A percentile compares a stretch with the other conserved stretches of the same genome.
Conservation (phyloP, 257 asterid genomes). For the Ballota nigra region DNA sequence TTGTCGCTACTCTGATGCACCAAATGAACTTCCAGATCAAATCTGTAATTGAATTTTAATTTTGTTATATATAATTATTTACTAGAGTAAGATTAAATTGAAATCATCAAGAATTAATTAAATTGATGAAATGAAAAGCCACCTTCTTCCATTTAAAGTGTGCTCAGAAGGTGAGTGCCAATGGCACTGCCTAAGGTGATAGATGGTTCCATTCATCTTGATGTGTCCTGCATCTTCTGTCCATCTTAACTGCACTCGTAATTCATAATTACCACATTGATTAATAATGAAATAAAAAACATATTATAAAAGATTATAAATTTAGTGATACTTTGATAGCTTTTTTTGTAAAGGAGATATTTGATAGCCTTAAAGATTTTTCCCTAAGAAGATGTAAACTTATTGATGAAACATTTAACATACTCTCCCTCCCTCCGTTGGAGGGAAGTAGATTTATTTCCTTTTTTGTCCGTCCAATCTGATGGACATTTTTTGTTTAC, state of each 20-base stretch:
- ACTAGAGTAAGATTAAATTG: background rate
- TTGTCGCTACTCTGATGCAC: constrained; percentile 58
- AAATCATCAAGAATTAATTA: background rate
- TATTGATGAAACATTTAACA: no score
- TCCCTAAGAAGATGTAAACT: no score
- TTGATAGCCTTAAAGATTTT: no score
- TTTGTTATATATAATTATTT: background rate
- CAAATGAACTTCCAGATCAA: constrained; percentile 65
- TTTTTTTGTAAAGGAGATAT: no score
- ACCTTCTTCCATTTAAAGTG: constrained; percentile 65
- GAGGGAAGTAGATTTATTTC: no score
- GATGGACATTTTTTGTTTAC: no score
- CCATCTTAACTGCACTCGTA: constrained; percentile 61
- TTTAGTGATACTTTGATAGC: no score
- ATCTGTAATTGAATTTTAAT: constrained; percentile 29
- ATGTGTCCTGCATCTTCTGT: constrained; percentile 51
- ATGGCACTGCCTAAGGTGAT: constrained; percentile 54
- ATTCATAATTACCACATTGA: background rate
- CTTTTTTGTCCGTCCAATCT: no score
- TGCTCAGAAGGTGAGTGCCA: constrained; percentile 95
- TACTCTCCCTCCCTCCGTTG: no score
- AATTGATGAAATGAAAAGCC: background rate
- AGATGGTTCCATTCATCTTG: constrained; percentile 47
- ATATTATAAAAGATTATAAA: no score
- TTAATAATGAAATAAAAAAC: no score